These are phyloP conservation scores for Solanum sitiens DNA, from an alignment of 257 asterid species.

Conservation along the genomic window DNA sequence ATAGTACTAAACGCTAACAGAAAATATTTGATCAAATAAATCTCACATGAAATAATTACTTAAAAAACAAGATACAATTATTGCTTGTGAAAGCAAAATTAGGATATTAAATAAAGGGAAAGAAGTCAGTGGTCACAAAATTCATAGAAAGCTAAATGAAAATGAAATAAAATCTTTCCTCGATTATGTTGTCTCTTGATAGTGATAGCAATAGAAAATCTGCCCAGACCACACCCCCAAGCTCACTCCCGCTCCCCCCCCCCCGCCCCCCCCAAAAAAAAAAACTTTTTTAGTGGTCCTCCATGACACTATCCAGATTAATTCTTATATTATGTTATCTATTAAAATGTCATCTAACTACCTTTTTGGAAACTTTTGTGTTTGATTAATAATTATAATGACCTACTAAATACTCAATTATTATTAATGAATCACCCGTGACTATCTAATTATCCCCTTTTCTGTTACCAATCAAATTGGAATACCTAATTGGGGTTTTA, in stretches of 20 bases:
- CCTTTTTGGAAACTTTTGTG: background rate
- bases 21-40: background rate
- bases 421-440: background rate
- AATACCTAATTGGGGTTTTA: too few species aligned
- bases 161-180: slow-evolving; percentile 43
- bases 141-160: slow-evolving; percentile 12
- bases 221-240: background rate
- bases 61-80: background rate
- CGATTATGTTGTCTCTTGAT: slow-evolving; percentile 50
- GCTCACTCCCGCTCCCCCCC: too few species aligned
- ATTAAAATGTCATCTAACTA: background rate
- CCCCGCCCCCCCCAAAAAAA: too few species aligned
- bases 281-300: slow-evolving; percentile 21
- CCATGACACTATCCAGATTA: background rate
- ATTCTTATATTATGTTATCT: background rate
- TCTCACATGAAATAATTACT: background rate
- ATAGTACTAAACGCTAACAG: background rate
- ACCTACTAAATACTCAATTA: background rate
- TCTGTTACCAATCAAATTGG: background rate
- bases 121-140: background rate
- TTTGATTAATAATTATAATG: background rate
- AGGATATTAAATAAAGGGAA: background rate
- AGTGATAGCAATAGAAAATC: slow-evolving; percentile 28
- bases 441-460: background rate
- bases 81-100: background rate